Evolutionary conservation across 2,329 filamentous ascomycete genomes (phyloP).

Genomic region (Penicillium sp.): DNA sequence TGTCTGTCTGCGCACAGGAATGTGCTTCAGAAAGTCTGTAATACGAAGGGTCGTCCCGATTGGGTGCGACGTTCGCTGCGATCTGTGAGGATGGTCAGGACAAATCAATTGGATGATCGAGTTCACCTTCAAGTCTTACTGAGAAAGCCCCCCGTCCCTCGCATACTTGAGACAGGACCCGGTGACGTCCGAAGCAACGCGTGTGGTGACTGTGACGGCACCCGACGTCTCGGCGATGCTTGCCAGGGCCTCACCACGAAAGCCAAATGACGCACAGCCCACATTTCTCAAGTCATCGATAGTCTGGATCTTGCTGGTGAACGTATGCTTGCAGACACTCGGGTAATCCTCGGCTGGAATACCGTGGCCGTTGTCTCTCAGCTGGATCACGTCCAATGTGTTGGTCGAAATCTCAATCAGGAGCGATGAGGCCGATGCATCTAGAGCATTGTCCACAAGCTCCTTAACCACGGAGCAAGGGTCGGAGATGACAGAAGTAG

Average conservation of each 20-base stretch:
- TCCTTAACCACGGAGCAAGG: slow-evolving; percentile 61
- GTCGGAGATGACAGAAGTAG: slow-evolving; percentile 57
- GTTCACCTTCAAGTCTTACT: slow-evolving; percentile 34
- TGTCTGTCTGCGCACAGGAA: slow-evolving; percentile 60
- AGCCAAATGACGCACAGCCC: slow-evolving; percentile 59
- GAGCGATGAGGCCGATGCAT: slow-evolving; percentile 58
- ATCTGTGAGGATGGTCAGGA: slow-evolving; percentile 16
- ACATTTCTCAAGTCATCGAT: slow-evolving; percentile 56
- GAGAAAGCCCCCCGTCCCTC: slow-evolving; percentile 49
- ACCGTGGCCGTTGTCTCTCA: slow-evolving; percentile 63
- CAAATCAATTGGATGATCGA: neutral
- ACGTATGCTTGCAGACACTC: slow-evolving; percentile 56
- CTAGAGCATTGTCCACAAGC: slow-evolving; percentile 65
- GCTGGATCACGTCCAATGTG: slow-evolving; percentile 60
- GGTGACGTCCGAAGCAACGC: slow-evolving; percentile 56
- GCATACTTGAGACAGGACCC: slow-evolving; percentile 53
- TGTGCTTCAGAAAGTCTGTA: slow-evolving; percentile 54
- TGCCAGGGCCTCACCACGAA: slow-evolving; percentile 63
- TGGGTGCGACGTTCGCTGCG: slow-evolving; percentile 51
- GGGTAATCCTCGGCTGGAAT: slow-evolving; percentile 56
- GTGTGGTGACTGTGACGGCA: slow-evolving; percentile 53
- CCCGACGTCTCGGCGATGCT: slow-evolving; percentile 60
- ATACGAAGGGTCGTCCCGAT: slow-evolving; percentile 61
- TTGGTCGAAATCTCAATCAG: slow-evolving; percentile 59
- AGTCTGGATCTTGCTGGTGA: slow-evolving; percentile 62